Evolutionary conservation across 2,329 filamentous ascomycete genomes (phyloP).

Genomic region (Bipolaris oryzae): DNA sequence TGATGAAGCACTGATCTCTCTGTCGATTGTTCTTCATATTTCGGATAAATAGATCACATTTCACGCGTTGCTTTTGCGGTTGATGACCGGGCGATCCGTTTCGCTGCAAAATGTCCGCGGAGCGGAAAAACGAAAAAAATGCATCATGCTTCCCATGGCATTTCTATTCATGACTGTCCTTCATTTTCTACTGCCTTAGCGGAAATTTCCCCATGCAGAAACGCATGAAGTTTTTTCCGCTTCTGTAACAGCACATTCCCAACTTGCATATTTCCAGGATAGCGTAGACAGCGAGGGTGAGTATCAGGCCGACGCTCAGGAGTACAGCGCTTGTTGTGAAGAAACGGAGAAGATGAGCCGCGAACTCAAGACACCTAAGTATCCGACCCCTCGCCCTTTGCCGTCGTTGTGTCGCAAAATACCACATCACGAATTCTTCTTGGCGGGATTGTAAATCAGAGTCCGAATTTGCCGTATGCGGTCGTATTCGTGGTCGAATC

Average conservation of each 20-base stretch:
- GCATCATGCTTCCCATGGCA: neutral
- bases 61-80: neutral
- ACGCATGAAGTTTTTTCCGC: neutral
- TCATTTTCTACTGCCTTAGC: neutral
- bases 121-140: neutral
- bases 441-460: neutral
- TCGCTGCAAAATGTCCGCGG: neutral
- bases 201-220: neutral
- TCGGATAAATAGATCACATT: neutral
- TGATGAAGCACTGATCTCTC: neutral
- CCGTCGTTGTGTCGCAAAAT: conserved; percentile 3
- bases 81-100: neutral
- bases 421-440: conserved; percentile 5
- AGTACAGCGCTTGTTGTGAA: neutral
- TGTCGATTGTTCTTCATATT: neutral
- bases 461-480: neutral
- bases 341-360: conserved; percentile 6
- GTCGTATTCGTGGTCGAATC: neutral
- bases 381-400: conserved; percentile 1
- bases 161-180: neutral
- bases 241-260: neutral
- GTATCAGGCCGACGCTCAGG: neutral
- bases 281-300: neutral
- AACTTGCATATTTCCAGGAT: neutral
- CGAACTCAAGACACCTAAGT: neutral